Percentiles rank a stretch among this genome's conserved stretches.
These are phyloP conservation scores for Dioscorea dumetorum DNA, from an alignment of 106 monocot species.

Conservation along the genomic window DNA sequence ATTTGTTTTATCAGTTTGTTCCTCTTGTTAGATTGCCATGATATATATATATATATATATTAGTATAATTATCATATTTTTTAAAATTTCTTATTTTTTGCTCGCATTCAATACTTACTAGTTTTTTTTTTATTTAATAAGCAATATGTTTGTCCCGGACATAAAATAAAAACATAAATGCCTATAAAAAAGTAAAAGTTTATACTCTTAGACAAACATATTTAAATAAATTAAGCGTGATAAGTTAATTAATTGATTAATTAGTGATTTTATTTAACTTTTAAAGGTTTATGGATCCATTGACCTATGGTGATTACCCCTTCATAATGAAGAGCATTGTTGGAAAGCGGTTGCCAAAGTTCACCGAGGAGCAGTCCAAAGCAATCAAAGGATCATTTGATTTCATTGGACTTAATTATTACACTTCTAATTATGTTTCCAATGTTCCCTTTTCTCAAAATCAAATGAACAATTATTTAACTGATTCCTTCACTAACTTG, in stretches of 20 bases:
- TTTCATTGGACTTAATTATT: constrained; percentile 46
- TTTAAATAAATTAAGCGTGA: too few species aligned
- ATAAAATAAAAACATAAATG: too few species aligned
- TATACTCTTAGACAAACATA: too few species aligned
- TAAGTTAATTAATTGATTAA: neutral
- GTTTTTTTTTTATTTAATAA: too few species aligned
- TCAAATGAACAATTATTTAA: neutral
- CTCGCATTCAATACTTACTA: too few species aligned
- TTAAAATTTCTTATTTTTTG: too few species aligned
- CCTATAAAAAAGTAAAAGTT: too few species aligned
- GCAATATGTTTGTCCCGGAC: too few species aligned
- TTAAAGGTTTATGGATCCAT: constrained; percentile 41
- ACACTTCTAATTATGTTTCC: constrained; percentile 17
- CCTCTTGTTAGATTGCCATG: too few species aligned
- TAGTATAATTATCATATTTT: too few species aligned
- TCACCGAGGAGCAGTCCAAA: constrained; percentile 20
- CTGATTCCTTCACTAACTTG: constrained; percentile 9
- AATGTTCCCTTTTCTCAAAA: neutral
- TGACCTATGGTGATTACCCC: constrained; percentile 40
- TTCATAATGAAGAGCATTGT: constrained; percentile 23
- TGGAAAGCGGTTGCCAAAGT: constrained; percentile 23
- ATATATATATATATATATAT: too few species aligned
- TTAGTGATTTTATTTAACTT: neutral
- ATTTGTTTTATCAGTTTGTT: too few species aligned
- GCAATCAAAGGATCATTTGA: constrained; percentile 29